Base-by-base conservation (phyloP, 768 basidiomycete species). In the Cantharellus anzutake region DNA sequence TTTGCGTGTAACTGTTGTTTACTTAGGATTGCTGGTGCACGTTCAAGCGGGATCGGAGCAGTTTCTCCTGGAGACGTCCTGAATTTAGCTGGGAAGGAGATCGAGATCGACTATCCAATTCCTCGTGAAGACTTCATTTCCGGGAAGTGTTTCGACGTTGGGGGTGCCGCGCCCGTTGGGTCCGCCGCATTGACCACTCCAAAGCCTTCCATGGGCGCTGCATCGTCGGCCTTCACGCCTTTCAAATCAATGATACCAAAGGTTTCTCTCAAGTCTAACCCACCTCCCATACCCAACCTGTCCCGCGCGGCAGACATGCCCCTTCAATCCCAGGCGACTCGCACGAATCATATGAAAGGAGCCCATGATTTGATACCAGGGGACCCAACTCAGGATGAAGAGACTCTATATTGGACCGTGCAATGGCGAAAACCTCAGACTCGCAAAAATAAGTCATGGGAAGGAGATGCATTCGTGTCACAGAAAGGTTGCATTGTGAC, bases 371-470 rank as follows among this genome's bases (percentile, higher is more conserved):
- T 29, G 20, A 29, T 29, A 29, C 20, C 20, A 29, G 29, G 14
- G 29, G 37, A 56, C 11, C 14, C 53, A 56, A 34, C 35, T 14
- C 14, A 56, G 37, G n/a, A 14, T 7, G 57, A 58, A 11, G 48
- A 42, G 42, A 51, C 50, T 34, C 14, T 14, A 5, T 41, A 38
- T n/a, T 62, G 61, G 60, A 59, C 51, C 11, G 61, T 51, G 37
- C 51, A 59, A 34, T 65, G 59, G 67, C 60, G 69, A 14, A 69
- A 69, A 53, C 58, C 60, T 3, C 51, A 60, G 51, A 56, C 41
- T 3, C 67, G 66, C 59, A 71, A 71, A 64, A 57, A 71, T 40
- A 65, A 69, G 56, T 65, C 65, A 0, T 73, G 71, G 71, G 70
- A 71, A 11, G 70, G 67, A 4, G 70, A 71, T 41, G 70, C 66